Evolutionary conservation across 148 eudicot species (phyloP).

Genomic region (Rhododendron henanense): DNA sequence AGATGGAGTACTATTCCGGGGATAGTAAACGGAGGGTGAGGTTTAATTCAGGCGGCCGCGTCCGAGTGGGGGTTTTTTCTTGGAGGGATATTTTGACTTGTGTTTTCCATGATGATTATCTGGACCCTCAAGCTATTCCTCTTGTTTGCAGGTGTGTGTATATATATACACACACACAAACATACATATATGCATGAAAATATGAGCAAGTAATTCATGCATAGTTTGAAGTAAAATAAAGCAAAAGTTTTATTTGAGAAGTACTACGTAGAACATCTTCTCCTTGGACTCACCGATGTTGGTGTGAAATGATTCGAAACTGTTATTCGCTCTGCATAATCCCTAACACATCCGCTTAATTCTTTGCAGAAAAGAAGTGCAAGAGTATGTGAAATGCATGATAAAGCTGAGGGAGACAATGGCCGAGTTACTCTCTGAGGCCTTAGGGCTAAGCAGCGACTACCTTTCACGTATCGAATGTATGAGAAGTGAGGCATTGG

Average conservation of each 20-base stretch:
- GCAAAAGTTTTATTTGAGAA: no score
- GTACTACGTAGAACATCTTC: no score
- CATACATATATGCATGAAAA: no score
- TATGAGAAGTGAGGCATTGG: conserved; percentile 49
- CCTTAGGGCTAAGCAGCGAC: conserved; percentile 50
- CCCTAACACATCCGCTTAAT: background rate
- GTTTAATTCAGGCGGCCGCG: conserved; percentile 6
- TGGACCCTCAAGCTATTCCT: conserved; percentile 32
- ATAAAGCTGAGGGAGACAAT: conserved; percentile 28
- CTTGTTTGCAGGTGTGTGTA: conserved; percentile 30
- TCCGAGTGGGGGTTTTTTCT: no score
- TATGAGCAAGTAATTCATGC: no score
- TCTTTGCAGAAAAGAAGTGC: conserved; percentile 48
- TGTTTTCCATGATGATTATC: conserved; percentile 14
- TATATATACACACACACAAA: background rate
- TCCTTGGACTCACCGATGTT: background rate
- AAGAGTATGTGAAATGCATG: conserved; percentile 41
- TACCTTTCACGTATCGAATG: conserved; percentile 39
- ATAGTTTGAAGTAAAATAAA: no score
- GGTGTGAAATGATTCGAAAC: background rate
- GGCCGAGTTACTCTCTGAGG: conserved; percentile 57
- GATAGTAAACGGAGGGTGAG: conserved; percentile 25
- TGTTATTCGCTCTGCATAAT: background rate
- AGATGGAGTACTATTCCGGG: conserved; percentile 29
- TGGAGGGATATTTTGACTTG: conserved; percentile 52